Evolutionary conservation across 1,284 basidiomycete genomes (phyloP), one percentile per base, ranked within the genome.

Genomic region (Ustilago tritici): DNA sequence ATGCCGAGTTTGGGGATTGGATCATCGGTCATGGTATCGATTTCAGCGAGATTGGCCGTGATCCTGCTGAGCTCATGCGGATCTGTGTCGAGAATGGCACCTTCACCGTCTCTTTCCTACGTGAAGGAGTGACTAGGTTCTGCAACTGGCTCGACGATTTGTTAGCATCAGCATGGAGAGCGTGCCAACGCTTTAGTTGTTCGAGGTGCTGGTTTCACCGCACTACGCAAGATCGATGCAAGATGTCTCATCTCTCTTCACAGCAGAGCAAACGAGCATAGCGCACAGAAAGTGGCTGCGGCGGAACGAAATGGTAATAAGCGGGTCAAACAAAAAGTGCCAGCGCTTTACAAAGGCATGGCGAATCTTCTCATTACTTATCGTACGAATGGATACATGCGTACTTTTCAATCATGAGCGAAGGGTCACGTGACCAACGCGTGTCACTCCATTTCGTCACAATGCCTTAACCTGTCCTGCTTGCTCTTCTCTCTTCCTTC

Each of bases 111-210:
- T 91, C 94, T 0, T 98, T 98, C 87, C 87, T 98, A 82, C 95
- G 92, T 84, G 96, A 98, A 85, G 92, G 92, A 12, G 87, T 98
- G 55, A 89, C 91, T 69, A 96, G 95, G 92, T 98, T 98, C 89
- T 92, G 96, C 61, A 93, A 93, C 28, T 99, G 96, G 96, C 89
- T 98, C 59, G 96, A 98, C 84, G 96, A 98, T 83, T 89, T 99
- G 5, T 89, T 99, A 40, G 92, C 92, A 84, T 95, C 94, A 0
- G 93, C 95, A 1, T 98, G 95, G 94, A 91, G 94, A 68, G 95
- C 95, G 5, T 99, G 88, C 91, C 0, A 88, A 90, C 0, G 91
- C 91, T 55, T 91, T 95, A 75, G 87, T 94, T 58, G 90, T 97
- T 23, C 92, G 95, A 17, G 95, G 95, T n/a, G 92, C 92, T 12